phyloP scores from a whole-genome alignment of 2,329 filamentous ascomycete species.

The Fusarium vanettenii region DNA sequence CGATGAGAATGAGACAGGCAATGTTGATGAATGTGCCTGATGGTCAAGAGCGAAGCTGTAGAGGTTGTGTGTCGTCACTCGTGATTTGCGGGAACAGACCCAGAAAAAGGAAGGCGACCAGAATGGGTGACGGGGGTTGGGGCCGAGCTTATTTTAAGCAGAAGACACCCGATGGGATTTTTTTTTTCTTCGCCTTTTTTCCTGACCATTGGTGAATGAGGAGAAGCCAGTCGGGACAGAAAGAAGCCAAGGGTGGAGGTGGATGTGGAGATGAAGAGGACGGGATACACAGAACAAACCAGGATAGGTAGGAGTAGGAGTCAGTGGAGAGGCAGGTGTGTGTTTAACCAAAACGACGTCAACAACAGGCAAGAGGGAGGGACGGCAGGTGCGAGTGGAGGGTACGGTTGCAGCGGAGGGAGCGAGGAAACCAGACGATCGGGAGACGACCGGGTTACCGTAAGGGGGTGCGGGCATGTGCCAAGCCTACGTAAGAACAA shows the following conservation, averaged over 20 bases:
- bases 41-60: not conserved
- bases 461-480: not conserved
- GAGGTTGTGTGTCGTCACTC: slow-evolving; percentile 33
- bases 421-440: slow-evolving; percentile 35
- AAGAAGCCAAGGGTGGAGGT: slow-evolving; percentile 22
- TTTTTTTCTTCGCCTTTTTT: not conserved
- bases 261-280: slow-evolving; percentile 36
- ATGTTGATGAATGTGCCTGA: not conserved
- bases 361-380: slow-evolving; percentile 20
- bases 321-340: slow-evolving; percentile 14
- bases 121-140: slow-evolving; percentile 24
- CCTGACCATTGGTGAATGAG: slow-evolving; percentile 15
- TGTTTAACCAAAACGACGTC: slow-evolving; percentile 28
- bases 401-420: slow-evolving; percentile 23
- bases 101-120: slow-evolving; percentile 32
- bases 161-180: slow-evolving; percentile 22
- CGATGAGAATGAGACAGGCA: slow-evolving; percentile 2
- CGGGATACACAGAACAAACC: slow-evolving; percentile 4
- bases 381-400: slow-evolving; percentile 8
- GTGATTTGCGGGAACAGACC: slow-evolving; percentile 20
- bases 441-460: slow-evolving; percentile 20
- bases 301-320: not conserved
- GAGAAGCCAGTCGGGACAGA: slow-evolving; percentile 31
- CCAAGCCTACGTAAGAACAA: slow-evolving; percentile 4
- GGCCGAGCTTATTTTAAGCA: slow-evolving; percentile 36